Conservation (phyloP, 768 basidiomycete species). For the Boletus vinaceobasis region DNA sequence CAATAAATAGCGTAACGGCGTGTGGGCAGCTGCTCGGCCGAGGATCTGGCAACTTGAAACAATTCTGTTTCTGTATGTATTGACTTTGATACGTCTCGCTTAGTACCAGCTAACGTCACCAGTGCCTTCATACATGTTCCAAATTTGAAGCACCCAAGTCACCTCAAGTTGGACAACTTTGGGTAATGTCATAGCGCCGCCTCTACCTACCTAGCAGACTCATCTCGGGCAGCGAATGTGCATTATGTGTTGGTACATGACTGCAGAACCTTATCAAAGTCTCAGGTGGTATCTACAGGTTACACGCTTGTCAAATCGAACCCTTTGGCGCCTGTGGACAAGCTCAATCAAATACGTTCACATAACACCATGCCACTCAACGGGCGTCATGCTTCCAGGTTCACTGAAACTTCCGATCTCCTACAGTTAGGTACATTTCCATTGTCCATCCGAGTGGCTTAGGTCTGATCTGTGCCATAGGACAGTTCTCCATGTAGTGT, state of each 20-base stretch:
- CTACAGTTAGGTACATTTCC: neutral
- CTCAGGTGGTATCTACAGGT: neutral
- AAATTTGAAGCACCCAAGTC: too few species aligned
- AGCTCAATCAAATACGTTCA: neutral
- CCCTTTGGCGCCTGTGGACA: neutral
- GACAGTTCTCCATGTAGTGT: neutral
- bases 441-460: neutral
- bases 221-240: neutral
- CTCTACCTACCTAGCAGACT: neutral
- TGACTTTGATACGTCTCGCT: conserved; percentile 11
- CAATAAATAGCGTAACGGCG: neutral
- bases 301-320: neutral
- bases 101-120: conserved; percentile 12
- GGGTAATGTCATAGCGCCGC: neutral
- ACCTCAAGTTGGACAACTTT: neutral
- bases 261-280: neutral
- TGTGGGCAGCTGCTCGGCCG: neutral
- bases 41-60: conserved; percentile 16
- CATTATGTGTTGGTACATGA: neutral
- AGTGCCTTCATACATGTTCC: neutral
- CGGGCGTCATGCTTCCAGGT: neutral
- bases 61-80: neutral
- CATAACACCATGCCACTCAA: neutral
- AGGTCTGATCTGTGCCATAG: neutral
- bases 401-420: neutral